Base-by-base conservation (phyloP, 345 rosid genomes). In the Hibiscus syriacus region DNA sequence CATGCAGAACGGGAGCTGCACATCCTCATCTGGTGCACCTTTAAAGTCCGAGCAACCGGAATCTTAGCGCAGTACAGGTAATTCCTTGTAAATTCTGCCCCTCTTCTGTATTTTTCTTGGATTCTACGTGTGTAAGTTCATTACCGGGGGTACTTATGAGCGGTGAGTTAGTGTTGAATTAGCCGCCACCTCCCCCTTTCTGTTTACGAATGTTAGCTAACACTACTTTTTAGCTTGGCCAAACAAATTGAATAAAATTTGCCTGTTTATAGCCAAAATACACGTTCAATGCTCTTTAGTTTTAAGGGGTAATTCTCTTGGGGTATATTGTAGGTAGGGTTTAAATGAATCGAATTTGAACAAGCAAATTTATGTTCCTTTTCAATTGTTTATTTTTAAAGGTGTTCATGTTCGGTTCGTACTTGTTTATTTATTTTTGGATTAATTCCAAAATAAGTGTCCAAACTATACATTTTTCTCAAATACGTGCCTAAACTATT, bases 1-100 rank as follows among this genome's bases (percentile, higher is more conserved):
- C 83, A 79, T 88, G 65, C 97, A 84, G 76, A 92, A 84, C 61
- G 90, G 89, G 57, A 82, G 63, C 55, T 71, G 66, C 52, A 80
- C 79, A 7, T 68, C 89, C 50, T 64, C 80, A 53, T 61, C 84
- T 1, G 79, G 71, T 23, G 70, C 74, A 11, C 62, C 66, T 5
- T 5, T 76, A 72, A 80, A 80, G 74, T 49, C 82, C 0, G 86
- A 86, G 80, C 81, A 69, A 58, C 78, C 75, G 0, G 84, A 79
- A 30, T 49, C 74, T 16, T 80, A 57, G 75, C 48, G 17, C 43
- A 5, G 66, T 25, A 5, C 26, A 9, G 29, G 27, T 55, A 27
- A n/a, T 4, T 52, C 53, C 25, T 34, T 74, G 81, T 79, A 79
- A 48, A 79, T 74, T 56, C 80, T 38, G n/a, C 53, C 43, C 36